phyloP scores from a whole-genome alignment of 2,329 filamentous ascomycete species.

The Pseudopithomyces chartarum region DNA sequence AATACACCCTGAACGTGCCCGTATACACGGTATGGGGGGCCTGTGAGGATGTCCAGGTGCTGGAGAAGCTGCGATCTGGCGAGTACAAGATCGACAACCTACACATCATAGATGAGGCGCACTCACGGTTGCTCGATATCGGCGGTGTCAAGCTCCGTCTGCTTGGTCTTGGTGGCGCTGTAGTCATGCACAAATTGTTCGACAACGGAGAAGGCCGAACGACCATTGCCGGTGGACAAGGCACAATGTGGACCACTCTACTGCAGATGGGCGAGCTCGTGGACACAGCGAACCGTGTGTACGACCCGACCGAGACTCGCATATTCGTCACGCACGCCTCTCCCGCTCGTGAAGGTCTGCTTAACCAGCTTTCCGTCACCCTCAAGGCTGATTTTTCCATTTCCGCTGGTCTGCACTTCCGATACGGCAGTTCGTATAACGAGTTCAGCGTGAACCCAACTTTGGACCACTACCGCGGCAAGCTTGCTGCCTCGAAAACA shows the following conservation, averaged over 20 bases:
- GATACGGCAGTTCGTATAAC: conserved; percentile 99
- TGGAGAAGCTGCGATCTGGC: conserved; percentile 95
- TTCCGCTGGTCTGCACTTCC: conserved; percentile 95
- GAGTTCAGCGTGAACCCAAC: conserved; percentile 99
- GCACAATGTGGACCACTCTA: conserved; percentile 99
- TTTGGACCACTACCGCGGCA: conserved; percentile 96
- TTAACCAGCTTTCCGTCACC: conserved; percentile 97
- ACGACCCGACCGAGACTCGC: conserved; percentile 96
- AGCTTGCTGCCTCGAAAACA: conserved; percentile 95
- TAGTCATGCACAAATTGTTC: conserved; percentile 99
- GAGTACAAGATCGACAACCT: conserved; percentile 98
- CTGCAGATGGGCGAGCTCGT: conserved; percentile 98
- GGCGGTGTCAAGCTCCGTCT: conserved; percentile 95
- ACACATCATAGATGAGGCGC: conserved; percentile 97
- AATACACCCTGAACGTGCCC: conserved; percentile 89
- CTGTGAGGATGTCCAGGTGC: conserved; percentile 94
- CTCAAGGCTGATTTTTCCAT: conserved; percentile 98
- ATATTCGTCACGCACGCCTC: conserved; percentile 97
- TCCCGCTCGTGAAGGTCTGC: conserved; percentile 90
- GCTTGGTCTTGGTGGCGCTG: conserved; percentile 89
- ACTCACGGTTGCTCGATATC: conserved; percentile 91
- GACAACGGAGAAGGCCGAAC: conserved; percentile 98
- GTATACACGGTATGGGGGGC: conserved; percentile 99
- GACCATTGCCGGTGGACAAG: conserved; percentile 96
- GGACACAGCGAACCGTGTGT: conserved; percentile 96